These are phyloP conservation scores for Alternaria triticimaculans DNA, from an alignment of 2,329 filamentous ascomycete species.

Conservation along the genomic window DNA sequence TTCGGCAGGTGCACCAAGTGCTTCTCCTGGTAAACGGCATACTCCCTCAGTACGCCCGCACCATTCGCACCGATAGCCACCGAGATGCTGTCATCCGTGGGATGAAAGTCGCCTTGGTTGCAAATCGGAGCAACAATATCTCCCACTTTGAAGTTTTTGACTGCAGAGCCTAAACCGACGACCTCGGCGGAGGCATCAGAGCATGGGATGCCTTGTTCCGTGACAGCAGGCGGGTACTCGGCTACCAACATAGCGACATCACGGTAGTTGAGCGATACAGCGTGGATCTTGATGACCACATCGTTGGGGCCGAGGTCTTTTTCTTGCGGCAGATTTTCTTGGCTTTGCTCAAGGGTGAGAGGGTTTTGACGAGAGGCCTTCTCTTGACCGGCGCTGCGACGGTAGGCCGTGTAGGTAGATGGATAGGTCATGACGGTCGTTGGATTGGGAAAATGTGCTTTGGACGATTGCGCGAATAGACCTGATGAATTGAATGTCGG, in stretches of 20 bases:
- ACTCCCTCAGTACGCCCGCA: constrained; percentile 32
- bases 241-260: constrained; percentile 34
- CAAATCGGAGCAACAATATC: constrained; percentile 32
- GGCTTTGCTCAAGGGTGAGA: constrained; percentile 5
- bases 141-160: constrained; percentile 25
- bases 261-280: constrained; percentile 38
- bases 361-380: constrained; percentile 18
- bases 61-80: constrained; percentile 15
- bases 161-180: constrained; percentile 23
- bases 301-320: constrained; percentile 16
- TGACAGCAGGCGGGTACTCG: constrained; percentile 16
- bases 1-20: constrained; percentile 30
- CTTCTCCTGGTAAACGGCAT: constrained; percentile 33
- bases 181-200: constrained; percentile 39
- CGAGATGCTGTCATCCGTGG: constrained; percentile 18
- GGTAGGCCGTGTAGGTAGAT: constrained; percentile 22
- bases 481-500: not conserved
- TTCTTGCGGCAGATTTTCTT: not conserved
- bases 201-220: constrained; percentile 22
- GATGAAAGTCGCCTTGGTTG: constrained; percentile 12
- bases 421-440: constrained; percentile 18
- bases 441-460: not conserved
- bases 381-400: constrained; percentile 22
- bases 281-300: constrained; percentile 34
- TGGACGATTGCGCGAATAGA: not conserved